Evolutionary conservation across 2,329 filamentous ascomycete species (phyloP).

Genomic region (Pezicula neosporulosa): DNA sequence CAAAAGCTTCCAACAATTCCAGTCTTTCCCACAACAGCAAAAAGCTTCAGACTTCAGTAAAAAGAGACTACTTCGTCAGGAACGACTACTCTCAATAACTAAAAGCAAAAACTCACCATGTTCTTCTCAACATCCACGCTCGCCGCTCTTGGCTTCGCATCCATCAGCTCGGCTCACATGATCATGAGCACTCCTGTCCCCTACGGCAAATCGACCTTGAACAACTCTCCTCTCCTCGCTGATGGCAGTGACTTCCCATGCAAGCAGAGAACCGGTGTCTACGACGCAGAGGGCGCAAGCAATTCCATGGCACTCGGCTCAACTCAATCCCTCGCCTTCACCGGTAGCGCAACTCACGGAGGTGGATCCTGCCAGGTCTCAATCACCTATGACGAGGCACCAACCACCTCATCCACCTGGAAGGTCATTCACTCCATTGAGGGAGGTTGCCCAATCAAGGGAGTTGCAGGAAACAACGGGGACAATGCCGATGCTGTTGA

Average conservation of each 20-base stretch:
- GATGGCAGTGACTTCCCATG: constrained; percentile 76
- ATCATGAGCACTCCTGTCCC: constrained; percentile 66
- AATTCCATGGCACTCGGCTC: constrained; percentile 66
- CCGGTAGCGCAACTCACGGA: constrained; percentile 75
- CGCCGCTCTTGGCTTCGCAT: constrained; percentile 52
- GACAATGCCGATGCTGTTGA: constrained; percentile 39
- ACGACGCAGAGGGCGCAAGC: constrained; percentile 40
- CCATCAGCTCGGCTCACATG: constrained; percentile 71
- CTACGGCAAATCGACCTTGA: constrained; percentile 44
- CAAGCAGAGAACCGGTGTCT: constrained; percentile 55
- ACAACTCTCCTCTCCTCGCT: constrained; percentile 62
- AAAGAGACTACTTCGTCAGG: constrained; percentile 19
- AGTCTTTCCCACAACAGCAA: not conserved
- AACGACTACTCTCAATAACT: constrained; percentile 14
- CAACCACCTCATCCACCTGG: constrained; percentile 67
- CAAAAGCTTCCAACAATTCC: not conserved
- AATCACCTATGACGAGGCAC: constrained; percentile 72
- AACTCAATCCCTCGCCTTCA: constrained; percentile 58
- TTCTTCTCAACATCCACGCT: constrained; percentile 49
- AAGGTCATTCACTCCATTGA: constrained; percentile 87
- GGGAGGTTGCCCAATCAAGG: constrained; percentile 74
- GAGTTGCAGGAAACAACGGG: constrained; percentile 53
- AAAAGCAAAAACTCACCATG: constrained; percentile 28
- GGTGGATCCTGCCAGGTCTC: constrained; percentile 91
- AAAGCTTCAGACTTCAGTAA: not conserved